Evolutionary conservation across 306 rosid species (phyloP).

Genomic region (Quercus rubra): DNA sequence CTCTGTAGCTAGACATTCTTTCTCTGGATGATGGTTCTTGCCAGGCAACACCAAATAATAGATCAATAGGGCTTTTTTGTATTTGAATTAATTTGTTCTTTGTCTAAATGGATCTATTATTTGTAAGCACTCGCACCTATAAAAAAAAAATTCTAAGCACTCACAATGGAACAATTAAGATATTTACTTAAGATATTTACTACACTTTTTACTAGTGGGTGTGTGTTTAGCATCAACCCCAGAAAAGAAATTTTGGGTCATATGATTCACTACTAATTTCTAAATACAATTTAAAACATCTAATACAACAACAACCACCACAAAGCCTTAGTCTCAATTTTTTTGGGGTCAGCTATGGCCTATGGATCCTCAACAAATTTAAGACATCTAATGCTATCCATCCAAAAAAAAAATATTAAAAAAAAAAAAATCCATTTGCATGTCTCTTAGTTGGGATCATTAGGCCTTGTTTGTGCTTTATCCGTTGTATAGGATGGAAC

Average conservation of each 20-base stretch:
- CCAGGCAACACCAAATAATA: constrained; percentile 9
- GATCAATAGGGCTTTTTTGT: background rate
- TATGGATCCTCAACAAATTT: too few relatives aligned
- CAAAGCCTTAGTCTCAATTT: too few relatives aligned
- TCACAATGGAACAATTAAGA: background rate
- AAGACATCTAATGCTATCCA: background rate
- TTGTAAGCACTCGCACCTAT: too few relatives aligned
- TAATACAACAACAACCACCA: too few relatives aligned
- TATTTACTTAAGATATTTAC: background rate
- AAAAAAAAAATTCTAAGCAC: background rate
- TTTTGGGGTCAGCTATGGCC: too few relatives aligned
- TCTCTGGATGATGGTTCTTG: constrained; percentile 9
- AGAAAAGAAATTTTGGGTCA: background rate
- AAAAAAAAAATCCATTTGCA: background rate
- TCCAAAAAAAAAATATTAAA: too few relatives aligned
- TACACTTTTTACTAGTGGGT: background rate
- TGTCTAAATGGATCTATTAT: background rate
- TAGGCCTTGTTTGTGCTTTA: background rate
- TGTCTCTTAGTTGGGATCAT: background rate
- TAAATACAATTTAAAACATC: background rate
- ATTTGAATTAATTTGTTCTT: background rate
- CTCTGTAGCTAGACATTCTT: background rate
- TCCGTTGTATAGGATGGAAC: background rate
- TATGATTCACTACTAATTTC: background rate
- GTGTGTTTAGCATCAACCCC: too few relatives aligned